Evolutionary conservation across 192 early-diverging fungal species (phyloP).

Genomic region (Haplosporangium gracile): DNA sequence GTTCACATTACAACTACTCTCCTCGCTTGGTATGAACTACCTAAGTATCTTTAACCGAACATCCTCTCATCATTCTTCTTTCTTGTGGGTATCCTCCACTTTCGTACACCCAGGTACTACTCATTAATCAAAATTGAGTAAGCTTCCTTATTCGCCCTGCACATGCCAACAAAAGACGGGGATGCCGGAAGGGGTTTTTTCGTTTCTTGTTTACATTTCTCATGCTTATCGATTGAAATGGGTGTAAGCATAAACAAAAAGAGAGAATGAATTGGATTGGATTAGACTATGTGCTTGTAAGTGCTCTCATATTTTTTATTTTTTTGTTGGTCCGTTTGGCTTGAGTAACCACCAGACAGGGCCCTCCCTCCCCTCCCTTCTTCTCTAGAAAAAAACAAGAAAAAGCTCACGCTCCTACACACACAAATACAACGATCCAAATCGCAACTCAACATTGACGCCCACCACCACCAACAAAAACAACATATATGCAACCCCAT

Average conservation of each 20-base stretch:
- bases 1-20: neutral
- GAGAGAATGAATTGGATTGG: neutral
- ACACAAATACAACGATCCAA: neutral
- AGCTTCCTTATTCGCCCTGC: neutral
- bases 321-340: neutral
- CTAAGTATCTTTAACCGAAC: neutral
- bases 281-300: neutral
- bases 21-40: neutral
- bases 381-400: neutral
- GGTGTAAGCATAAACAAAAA: neutral
- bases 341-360: slow-evolving; percentile 10
- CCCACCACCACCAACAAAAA: neutral
- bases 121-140: neutral
- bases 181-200: neutral
- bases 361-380: neutral
- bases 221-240: slow-evolving; percentile 4
- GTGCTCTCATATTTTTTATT: neutral
- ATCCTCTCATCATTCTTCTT: neutral
- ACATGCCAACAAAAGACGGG: neutral
- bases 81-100: neutral
- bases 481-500: neutral
- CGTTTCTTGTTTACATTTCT: neutral
- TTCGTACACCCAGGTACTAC: no score
- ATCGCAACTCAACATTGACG: neutral
- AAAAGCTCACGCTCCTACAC: neutral